Percentiles rank a stretch among this genome's conserved stretches.
Conservation (phyloP, 2,329 filamentous ascomycete species). For the Pseudogymnoascus pannorum region DNA sequence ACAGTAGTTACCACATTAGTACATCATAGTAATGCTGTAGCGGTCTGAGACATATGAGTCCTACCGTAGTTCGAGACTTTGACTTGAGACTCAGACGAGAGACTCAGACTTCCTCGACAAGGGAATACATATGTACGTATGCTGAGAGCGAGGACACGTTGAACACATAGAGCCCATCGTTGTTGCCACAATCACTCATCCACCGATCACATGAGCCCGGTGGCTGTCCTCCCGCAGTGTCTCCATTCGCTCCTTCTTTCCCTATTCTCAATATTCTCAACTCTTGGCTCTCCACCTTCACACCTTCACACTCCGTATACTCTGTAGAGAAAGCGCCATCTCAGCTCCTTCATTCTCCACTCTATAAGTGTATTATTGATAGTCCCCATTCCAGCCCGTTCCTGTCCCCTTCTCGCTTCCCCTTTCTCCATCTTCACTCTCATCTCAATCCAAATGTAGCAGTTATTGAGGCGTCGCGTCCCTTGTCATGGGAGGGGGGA, state of each 20-base stretch:
- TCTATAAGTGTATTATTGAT: neutral
- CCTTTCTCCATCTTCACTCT: neutral
- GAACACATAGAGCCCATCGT: too few species aligned
- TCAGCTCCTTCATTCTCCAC: neutral
- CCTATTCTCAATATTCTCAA: too few species aligned
- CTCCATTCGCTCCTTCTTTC: neutral
- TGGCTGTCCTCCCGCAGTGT: neutral
- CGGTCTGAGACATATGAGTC: constrained; percentile 5
- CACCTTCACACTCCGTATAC: neutral
- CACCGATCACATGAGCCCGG: neutral
- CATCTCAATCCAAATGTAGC: neutral
- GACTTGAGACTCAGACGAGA: neutral
- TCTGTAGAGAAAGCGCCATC: neutral
- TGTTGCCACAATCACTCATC: neutral
- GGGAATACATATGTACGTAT: too few species aligned
- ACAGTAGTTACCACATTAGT: too few species aligned
- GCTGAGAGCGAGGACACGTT: neutral
- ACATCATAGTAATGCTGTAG: neutral
- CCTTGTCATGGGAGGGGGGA: neutral
- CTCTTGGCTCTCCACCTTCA: too few species aligned
- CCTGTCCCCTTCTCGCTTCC: neutral
- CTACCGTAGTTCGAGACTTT: neutral
- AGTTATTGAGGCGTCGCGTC: neutral
- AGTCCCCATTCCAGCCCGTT: neutral
- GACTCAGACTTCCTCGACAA: too few species aligned